Conservation (phyloP, 2,329 filamentous ascomycete genomes). For the Lachnellula suecica region DNA sequence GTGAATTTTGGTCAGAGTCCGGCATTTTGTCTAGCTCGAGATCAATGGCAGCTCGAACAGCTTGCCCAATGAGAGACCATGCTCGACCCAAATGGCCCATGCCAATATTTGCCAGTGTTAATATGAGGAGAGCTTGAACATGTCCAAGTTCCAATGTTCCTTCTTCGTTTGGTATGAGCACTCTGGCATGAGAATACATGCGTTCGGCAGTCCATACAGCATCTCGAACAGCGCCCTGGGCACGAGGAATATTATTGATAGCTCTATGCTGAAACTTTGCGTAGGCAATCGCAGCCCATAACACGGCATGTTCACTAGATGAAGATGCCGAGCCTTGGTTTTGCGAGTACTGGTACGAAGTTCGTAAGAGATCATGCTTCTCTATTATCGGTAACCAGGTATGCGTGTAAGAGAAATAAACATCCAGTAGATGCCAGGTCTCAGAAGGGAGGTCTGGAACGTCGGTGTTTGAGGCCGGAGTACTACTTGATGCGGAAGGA, state of each 20-base stretch:
- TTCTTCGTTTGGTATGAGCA: constrained; percentile 48
- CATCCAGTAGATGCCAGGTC: constrained; percentile 55
- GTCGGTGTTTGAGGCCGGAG: no score
- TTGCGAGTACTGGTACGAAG: constrained; percentile 32
- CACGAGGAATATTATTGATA: constrained; percentile 28
- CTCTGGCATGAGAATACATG: constrained; percentile 51
- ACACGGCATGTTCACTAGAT: constrained; percentile 48
- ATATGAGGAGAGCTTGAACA: constrained; percentile 55
- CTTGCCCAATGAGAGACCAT: constrained; percentile 64
- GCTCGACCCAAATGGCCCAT: constrained; percentile 55
- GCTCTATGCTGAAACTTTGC: constrained; percentile 49
- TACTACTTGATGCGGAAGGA: constrained; percentile 8
- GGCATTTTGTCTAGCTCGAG: constrained; percentile 39
- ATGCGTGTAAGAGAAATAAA: constrained; percentile 75
- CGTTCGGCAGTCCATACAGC: constrained; percentile 33
- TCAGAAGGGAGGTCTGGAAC: constrained; percentile 31
- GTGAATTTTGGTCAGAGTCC: constrained; percentile 16
- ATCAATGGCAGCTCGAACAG: constrained; percentile 52
- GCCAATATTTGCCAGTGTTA: constrained; percentile 63
- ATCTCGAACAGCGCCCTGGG: constrained; percentile 20
- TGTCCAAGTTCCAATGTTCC: constrained; percentile 49
- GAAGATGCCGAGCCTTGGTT: constrained; percentile 8
- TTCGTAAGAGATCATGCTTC: constrained; percentile 46
- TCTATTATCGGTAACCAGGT: constrained; percentile 75
- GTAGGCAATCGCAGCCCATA: constrained; percentile 60